Conservation (phyloP, 2,329 filamentous ascomycete genomes). For the Penicillium rolfsii region DNA sequence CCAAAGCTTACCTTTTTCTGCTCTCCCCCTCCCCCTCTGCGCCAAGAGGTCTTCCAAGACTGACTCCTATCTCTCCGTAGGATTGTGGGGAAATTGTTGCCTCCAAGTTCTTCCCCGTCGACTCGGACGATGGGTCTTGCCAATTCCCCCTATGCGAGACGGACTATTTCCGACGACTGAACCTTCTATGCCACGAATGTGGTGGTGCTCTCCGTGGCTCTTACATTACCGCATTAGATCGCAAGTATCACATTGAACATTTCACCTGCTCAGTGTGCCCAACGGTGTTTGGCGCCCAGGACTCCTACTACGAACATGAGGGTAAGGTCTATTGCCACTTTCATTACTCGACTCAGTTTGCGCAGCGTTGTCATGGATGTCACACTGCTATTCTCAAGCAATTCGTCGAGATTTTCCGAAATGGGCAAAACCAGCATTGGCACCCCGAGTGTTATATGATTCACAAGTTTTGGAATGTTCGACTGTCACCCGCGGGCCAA, state of each 20-base stretch:
- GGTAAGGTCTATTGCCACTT: conserved; percentile 97
- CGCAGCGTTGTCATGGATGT: conserved; percentile 93
- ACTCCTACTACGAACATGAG: conserved; percentile 99
- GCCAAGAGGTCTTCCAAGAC: background rate
- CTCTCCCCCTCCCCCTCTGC: background rate
- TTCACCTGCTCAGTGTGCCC: conserved; percentile 97
- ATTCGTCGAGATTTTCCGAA: conserved; percentile 98
- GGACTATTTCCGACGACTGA: conserved; percentile 92
- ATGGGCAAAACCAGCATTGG: conserved; percentile 98
- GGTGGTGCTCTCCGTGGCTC: conserved; percentile 91
- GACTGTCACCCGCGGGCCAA: conserved; percentile 68
- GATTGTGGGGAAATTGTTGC: conserved; percentile 97
- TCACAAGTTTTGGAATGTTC: conserved; percentile 99
- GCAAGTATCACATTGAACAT: conserved; percentile 98
- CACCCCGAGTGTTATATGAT: conserved; percentile 99
- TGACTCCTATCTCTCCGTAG: conserved; percentile 53
- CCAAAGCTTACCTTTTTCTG: background rate
- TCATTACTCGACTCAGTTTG: conserved; percentile 97
- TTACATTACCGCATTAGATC: conserved; percentile 95
- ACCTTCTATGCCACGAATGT: conserved; percentile 88
- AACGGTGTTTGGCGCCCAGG: conserved; percentile 96
- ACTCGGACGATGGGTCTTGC: conserved; percentile 77
- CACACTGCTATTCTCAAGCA: conserved; percentile 97
- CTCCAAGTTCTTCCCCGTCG: conserved; percentile 97
- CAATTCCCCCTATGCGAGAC: conserved; percentile 98